A percentile compares a stretch with the other conserved stretches of the same genome.
Evolutionary conservation across 2,329 filamentous ascomycete species (phyloP).

Genomic region (Talaromyces marneffei): DNA sequence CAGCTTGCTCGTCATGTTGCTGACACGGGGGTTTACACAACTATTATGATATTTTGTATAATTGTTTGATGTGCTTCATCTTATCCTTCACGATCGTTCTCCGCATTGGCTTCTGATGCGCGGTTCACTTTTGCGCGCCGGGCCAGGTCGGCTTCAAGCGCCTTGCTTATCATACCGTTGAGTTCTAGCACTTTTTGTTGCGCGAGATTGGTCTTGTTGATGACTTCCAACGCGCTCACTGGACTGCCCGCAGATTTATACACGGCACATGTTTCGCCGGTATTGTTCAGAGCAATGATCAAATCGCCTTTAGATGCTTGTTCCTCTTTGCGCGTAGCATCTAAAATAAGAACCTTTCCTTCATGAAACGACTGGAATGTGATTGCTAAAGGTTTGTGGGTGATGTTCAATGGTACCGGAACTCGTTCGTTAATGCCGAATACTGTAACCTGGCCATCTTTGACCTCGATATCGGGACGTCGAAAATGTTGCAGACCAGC

Average conservation of each 20-base stretch:
- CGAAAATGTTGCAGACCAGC: slow-evolving; percentile 87
- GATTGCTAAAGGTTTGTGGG: slow-evolving; percentile 86
- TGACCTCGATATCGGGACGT: slow-evolving; percentile 80
- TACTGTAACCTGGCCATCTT: slow-evolving; percentile 76
- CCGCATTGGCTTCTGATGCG: slow-evolving; percentile 74
- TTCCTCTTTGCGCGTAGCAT: slow-evolving; percentile 47
- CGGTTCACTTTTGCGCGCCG: slow-evolving; percentile 57
- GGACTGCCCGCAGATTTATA: slow-evolving; percentile 82
- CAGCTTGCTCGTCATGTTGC: neutral
- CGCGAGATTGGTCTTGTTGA: slow-evolving; percentile 70
- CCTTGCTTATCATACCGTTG: slow-evolving; percentile 64
- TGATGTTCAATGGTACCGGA: slow-evolving; percentile 80
- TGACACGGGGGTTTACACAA: neutral
- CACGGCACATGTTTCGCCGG: slow-evolving; percentile 85
- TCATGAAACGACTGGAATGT: slow-evolving; percentile 75
- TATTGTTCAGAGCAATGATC: slow-evolving; percentile 76
- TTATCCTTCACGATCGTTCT: slow-evolving; percentile 67
- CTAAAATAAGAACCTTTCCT: slow-evolving; percentile 39
- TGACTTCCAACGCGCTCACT: slow-evolving; percentile 69
- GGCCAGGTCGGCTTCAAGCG: slow-evolving; percentile 71
- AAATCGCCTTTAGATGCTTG: slow-evolving; percentile 59
- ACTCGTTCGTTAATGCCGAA: slow-evolving; percentile 81
- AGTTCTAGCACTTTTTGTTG: slow-evolving; percentile 75
- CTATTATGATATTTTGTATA: neutral
- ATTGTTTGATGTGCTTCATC: neutral